These are phyloP conservation scores for Microsporum canis DNA, from an alignment of 2,329 filamentous ascomycete genomes.

Conservation along the genomic window DNA sequence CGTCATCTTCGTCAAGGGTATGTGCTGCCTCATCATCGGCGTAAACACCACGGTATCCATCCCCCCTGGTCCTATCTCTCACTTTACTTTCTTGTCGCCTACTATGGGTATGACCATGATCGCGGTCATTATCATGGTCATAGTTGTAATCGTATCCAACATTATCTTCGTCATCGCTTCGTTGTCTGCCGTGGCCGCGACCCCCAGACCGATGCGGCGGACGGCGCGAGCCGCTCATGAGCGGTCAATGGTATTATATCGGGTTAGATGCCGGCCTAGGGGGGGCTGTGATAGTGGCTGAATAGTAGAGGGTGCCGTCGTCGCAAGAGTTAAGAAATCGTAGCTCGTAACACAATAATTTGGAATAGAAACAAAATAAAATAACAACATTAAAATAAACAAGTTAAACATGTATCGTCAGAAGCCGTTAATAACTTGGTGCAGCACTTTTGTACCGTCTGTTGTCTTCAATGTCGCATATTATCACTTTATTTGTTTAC, in stretches of 20 bases:
- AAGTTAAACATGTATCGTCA: neutral
- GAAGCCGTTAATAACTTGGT: neutral
- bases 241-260: neutral
- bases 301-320: neutral
- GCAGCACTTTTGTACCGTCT: too few species aligned
- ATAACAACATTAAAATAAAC: neutral
- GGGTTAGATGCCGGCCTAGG: neutral
- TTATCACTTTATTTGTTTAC: neutral
- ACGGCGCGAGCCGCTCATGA: slow-evolving; percentile 6
- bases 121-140: slow-evolving; percentile 4
- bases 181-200: slow-evolving; percentile 2
- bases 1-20: slow-evolving; percentile 1
- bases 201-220: slow-evolving; percentile 13
- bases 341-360: neutral
- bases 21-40: neutral
- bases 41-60: neutral
- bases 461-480: too few species aligned
- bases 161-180: slow-evolving; percentile 2
- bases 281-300: neutral
- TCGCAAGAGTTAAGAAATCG: neutral
- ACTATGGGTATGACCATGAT: neutral
- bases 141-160: slow-evolving; percentile 8
- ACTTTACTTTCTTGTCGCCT: neutral
- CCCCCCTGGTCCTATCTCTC: neutral
- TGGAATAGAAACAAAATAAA: neutral